phyloP scores from a whole-genome alignment of 78 protist genomes.

The Emiliania huxleyi region DNA sequence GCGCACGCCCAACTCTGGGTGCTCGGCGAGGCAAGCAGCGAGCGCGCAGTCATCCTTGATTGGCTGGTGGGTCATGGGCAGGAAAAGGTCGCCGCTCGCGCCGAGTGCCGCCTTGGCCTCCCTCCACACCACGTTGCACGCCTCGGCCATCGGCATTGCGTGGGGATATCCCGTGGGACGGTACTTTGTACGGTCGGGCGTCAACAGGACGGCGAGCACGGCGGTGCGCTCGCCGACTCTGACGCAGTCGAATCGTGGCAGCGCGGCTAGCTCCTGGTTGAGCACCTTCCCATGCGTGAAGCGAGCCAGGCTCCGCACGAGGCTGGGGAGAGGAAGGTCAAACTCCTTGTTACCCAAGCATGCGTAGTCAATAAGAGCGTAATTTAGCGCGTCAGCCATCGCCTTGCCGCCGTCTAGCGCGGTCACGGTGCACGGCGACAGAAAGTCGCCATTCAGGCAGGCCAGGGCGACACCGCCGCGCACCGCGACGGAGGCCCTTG shows the following conservation, averaged over 20 bases:
- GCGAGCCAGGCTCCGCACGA: no score
- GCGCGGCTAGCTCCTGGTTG: no score
- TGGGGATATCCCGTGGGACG: no score
- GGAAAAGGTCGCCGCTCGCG: neutral
- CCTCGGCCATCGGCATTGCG: no score
- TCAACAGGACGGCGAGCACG: neutral
- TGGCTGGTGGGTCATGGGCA: neutral
- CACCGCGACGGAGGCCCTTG: neutral
- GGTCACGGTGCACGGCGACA: neutral
- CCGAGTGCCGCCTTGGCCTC: neutral
- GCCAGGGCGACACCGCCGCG: neutral
- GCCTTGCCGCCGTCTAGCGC: neutral
- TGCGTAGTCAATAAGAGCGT: neutral
- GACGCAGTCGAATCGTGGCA: no score
- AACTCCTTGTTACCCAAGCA: constrained; percentile 1
- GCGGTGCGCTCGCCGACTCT: neutral
- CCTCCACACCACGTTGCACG: neutral
- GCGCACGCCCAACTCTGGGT: neutral
- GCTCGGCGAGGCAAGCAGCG: neutral
- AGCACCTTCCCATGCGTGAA: neutral
- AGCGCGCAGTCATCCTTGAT: neutral
- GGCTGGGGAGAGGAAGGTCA: neutral
- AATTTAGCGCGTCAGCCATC: neutral
- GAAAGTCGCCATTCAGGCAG: neutral
- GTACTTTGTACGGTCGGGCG: no score